phyloP scores from a whole-genome alignment of 2,329 filamentous ascomycete genomes.

The Ceratocystiopsis sp. region DNA sequence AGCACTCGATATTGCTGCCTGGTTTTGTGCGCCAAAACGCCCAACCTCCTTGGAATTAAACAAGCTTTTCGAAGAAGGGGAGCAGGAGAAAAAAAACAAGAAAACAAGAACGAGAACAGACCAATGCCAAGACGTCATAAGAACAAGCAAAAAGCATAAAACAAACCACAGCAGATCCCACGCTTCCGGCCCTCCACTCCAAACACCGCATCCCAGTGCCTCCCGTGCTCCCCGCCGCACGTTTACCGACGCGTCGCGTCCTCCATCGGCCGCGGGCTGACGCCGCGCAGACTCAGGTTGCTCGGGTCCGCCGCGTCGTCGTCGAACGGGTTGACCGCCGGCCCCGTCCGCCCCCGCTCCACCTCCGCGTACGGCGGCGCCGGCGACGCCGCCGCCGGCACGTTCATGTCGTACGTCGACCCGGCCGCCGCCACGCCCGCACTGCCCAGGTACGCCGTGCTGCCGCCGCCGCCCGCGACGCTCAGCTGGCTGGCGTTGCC shows the following conservation, averaged over 20 bases:
- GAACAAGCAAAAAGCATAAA: neutral
- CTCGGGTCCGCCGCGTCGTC: constrained; percentile 41
- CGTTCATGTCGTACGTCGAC: constrained; percentile 31
- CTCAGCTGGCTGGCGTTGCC: constrained; percentile 12
- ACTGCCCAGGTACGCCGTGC: constrained; percentile 8
- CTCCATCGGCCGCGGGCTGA: constrained; percentile 56
- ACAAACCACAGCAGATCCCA: neutral
- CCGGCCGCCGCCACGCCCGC: constrained; percentile 10
- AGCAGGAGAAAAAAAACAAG: neutral
- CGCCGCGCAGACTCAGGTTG: constrained; percentile 45
- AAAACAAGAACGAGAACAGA: neutral
- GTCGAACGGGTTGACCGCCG: constrained; percentile 47
- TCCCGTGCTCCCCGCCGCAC: no score
- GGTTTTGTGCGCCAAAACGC: no score
- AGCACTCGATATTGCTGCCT: no score
- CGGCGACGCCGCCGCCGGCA: constrained; percentile 18
- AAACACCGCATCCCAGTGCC: neutral
- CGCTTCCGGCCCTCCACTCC: neutral
- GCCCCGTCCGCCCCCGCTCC: constrained; percentile 24
- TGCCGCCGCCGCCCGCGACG: constrained; percentile 5
- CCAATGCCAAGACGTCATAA: neutral
- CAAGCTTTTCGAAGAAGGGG: neutral
- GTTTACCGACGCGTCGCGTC: constrained; percentile 7
- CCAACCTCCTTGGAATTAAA: no score
- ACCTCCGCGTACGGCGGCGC: constrained; percentile 13